phyloP scores from a whole-genome alignment of 495 filamentous ascomycete species.

The Extremus antarcticus region DNA sequence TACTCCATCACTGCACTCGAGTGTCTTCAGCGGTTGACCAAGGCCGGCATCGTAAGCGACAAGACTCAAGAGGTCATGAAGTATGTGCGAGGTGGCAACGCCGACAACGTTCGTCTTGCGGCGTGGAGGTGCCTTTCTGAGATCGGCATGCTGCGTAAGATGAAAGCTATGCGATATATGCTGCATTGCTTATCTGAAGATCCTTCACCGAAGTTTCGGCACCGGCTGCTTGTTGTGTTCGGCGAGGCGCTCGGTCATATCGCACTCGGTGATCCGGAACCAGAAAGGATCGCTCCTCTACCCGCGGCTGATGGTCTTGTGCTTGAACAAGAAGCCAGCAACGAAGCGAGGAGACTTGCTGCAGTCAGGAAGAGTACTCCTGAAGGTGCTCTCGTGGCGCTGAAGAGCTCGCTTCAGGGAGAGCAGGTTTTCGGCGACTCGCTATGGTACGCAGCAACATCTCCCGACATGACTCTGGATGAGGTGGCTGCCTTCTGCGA shows the following conservation, averaged over 20 bases:
- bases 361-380: conserved; percentile 51
- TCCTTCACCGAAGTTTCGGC: conserved; percentile 68
- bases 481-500: conserved; percentile 71
- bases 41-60: conserved; percentile 52
- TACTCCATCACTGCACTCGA: conserved; percentile 72
- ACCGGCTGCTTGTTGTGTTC: conserved; percentile 55
- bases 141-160: conserved; percentile 55
- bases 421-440: conserved; percentile 53
- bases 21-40: conserved; percentile 64
- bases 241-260: conserved; percentile 63
- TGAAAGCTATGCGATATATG: conserved; percentile 55
- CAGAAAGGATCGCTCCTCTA: conserved; percentile 18
- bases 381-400: conserved; percentile 57
- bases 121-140: conserved; percentile 75
- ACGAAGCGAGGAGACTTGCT: conserved; percentile 47
- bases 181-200: conserved; percentile 63
- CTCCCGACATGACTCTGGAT: conserved; percentile 48
- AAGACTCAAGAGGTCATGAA: conserved; percentile 61
- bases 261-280: conserved; percentile 56
- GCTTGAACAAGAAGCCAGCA: conserved; percentile 64
- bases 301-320: conserved; percentile 48
- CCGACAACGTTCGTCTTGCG: conserved; percentile 67
- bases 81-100: conserved; percentile 67
- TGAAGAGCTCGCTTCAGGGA: conserved; percentile 58
- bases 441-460: conserved; percentile 75